Evolutionary conservation across 768 basidiomycete species (phyloP).

Genomic region (Suillus lakei): DNA sequence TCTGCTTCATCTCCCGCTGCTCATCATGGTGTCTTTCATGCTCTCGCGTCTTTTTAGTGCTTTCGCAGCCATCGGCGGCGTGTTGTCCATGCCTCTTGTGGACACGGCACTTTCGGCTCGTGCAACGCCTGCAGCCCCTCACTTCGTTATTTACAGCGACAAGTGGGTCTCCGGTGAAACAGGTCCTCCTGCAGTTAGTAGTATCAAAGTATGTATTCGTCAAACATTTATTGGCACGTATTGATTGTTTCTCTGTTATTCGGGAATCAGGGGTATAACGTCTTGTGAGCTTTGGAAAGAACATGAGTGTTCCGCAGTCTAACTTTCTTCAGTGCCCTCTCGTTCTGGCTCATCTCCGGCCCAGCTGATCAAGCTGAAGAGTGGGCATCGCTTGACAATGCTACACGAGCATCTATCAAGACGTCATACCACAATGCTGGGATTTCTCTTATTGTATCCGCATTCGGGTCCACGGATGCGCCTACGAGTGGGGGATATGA

Average conservation of each 20-base stretch:
- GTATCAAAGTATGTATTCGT: constrained; percentile 32
- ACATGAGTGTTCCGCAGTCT: neutral
- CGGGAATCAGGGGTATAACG: constrained; percentile 55
- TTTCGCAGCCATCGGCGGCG: neutral
- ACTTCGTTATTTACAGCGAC: constrained; percentile 46
- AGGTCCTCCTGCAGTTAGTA: constrained; percentile 39
- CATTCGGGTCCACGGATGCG: constrained; percentile 57
- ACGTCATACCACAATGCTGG: constrained; percentile 60
- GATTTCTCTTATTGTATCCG: constrained; percentile 65
- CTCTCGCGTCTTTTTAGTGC: neutral
- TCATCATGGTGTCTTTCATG: constrained; percentile 10
- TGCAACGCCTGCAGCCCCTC: constrained; percentile 35
- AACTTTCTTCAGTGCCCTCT: constrained; percentile 40
- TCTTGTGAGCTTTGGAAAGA: constrained; percentile 46
- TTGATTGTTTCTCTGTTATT: neutral
- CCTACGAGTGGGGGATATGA: constrained; percentile 64
- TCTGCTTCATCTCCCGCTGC: neutral
- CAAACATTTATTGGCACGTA: neutral
- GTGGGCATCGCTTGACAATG: constrained; percentile 52
- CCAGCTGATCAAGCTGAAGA: constrained; percentile 64
- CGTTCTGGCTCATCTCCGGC: constrained; percentile 61
- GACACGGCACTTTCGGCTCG: neutral
- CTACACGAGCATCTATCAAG: constrained; percentile 53
- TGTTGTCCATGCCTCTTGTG: neutral
- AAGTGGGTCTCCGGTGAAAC: constrained; percentile 40